A percentile compares a stretch with the other conserved stretches of the same genome.
Conservation (phyloP, 2,329 filamentous ascomycete genomes). For the Nothophoma quercina region DNA sequence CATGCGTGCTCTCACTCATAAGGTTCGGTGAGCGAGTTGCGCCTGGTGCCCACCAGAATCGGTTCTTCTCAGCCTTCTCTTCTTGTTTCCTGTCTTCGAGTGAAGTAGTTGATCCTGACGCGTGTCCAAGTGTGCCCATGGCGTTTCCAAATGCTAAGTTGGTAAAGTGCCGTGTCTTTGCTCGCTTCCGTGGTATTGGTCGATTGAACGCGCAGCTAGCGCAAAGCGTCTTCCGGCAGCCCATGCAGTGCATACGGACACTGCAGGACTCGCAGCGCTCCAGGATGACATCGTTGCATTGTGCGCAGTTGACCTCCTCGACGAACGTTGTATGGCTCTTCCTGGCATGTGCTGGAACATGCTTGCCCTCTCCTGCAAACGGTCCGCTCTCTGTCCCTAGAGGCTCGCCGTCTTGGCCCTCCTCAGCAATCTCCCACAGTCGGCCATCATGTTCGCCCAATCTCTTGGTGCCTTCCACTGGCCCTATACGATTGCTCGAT, state of each 20-base stretch:
- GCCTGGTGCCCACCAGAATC: constrained; percentile 68
- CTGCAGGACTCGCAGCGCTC: constrained; percentile 68
- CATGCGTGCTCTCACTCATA: constrained; percentile 61
- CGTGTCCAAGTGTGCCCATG: constrained; percentile 36
- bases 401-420: constrained; percentile 63
- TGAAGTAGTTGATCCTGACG: constrained; percentile 37
- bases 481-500: constrained; percentile 65
- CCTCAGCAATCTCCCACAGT: constrained; percentile 64
- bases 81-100: constrained; percentile 31
- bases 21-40: constrained; percentile 62
- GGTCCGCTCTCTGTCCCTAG: constrained; percentile 58
- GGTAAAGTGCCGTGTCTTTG: constrained; percentile 49
- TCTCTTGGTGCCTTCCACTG: constrained; percentile 42
- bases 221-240: constrained; percentile 67
- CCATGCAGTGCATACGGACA: constrained; percentile 68
- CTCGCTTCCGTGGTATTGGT: constrained; percentile 55
- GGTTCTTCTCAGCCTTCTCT: constrained; percentile 38
- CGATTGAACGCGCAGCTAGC: constrained; percentile 66
- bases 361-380: constrained; percentile 61
- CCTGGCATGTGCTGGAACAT: constrained; percentile 61
- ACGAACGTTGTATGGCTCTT: constrained; percentile 62
- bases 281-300: constrained; percentile 61
- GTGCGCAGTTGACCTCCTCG: constrained; percentile 61
- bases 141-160: constrained; percentile 46
- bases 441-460: constrained; percentile 56